These are phyloP conservation scores for Polyporus tsugae DNA, from an alignment of 1,284 basidiomycete species.

Conservation along the genomic window DNA sequence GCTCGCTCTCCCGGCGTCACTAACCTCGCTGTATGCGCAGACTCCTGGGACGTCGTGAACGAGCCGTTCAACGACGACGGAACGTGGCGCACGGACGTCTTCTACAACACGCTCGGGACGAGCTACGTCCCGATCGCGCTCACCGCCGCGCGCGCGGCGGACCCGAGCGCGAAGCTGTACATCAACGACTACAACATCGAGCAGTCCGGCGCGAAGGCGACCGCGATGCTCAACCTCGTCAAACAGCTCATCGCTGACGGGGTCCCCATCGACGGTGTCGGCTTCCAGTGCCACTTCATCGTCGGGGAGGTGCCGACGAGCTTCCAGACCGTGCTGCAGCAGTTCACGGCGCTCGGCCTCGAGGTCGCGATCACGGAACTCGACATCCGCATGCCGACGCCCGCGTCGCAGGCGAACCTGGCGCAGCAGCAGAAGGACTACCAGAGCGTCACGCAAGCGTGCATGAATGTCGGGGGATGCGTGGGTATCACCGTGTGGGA, in stretches of 20 bases:
- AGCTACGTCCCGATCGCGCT: constrained; percentile 55
- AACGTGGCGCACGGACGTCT: constrained; percentile 56
- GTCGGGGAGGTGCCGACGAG: constrained; percentile 53
- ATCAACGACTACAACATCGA: constrained; percentile 66
- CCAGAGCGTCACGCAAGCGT: constrained; percentile 52
- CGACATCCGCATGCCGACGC: constrained; percentile 60
- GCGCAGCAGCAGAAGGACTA: constrained; percentile 60
- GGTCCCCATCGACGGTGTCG: constrained; percentile 59
- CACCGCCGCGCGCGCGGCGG: constrained; percentile 54
- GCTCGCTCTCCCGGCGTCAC: neutral
- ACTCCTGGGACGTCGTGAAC: constrained; percentile 50
- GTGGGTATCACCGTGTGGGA: constrained; percentile 61
- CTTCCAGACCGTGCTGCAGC: constrained; percentile 51
- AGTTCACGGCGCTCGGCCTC: constrained; percentile 57
- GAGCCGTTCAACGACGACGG: constrained; percentile 70
- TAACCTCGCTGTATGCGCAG: constrained; percentile 21
- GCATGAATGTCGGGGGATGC: constrained; percentile 52
- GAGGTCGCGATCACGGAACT: constrained; percentile 66
- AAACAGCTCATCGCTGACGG: constrained; percentile 49
- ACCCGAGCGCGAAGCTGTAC: constrained; percentile 49
- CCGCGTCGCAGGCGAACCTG: constrained; percentile 52
- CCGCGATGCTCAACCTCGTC: constrained; percentile 55
- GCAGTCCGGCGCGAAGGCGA: constrained; percentile 50
- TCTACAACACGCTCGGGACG: constrained; percentile 55
- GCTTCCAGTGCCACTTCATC: constrained; percentile 60